Evolutionary conservation across 306 rosid genomes (phyloP), one percentile per base, ranked within the genome.

Genomic region (Rosa multiflora): DNA sequence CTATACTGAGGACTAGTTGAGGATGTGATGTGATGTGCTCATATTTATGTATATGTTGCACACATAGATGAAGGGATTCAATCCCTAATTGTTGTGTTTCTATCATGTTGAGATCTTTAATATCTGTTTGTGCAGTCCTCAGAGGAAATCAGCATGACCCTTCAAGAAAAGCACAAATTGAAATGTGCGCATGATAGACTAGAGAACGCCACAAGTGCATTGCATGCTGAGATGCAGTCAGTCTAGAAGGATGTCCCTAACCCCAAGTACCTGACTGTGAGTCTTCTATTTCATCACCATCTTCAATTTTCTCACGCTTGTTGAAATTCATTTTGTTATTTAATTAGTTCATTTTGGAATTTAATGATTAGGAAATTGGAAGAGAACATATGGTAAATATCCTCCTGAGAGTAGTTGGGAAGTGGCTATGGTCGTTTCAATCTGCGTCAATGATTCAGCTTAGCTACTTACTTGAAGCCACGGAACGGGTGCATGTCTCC

Each of bases 81-180:
- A 23, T 39, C 43, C 53, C 10, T 13, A 29, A 56, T 58, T 40
- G 18, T 74, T n/a, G 5, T 55, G 37, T 32, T 2, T 32, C 1
- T 42, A 23, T 70, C 1, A 8, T 13, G 47, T 39, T 9, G 73
- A 80, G 42, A 18, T 56, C 10, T 56, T 17, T 43, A 43, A 43
- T 69, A 35, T 66, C 59, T 18, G 40, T 43, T 73, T 40, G 71
- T 87, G 83, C 89, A 93, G 98, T 79, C 91, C 23, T 83, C 87
- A 1, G 79, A 76, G 70, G 76, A 70, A 74, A 80, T 67, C 74
- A 72, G 76, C 68, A 47, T 74, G 88, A 71, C 81, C 56, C 84
- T 90, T 53, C 97, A 88, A 83, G 92, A 78, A 85, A 87, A 51
- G 76, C 91, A 88, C 74, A 78, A 80, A 67, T 18, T 90, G 13